Base-by-base conservation (phyloP, 2,329 filamentous ascomycete genomes). In the Coniochaeta sp. region DNA sequence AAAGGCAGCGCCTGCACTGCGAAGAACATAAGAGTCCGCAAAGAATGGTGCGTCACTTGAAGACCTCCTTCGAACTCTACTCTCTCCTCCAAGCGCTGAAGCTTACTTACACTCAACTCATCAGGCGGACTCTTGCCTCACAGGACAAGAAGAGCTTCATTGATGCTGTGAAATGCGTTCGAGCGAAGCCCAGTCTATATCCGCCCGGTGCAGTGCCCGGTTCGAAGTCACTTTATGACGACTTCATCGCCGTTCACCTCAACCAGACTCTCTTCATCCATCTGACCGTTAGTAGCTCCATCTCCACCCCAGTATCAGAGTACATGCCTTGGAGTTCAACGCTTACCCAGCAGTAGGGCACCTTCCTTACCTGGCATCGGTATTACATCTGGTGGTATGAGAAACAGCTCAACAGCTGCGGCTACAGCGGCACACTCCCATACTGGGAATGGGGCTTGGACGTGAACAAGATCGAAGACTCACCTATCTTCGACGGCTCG, bases 401-500 rank as follows among this genome's bases (percentile, higher is more conserved):
- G 60, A 64, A 72, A 57, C 70, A 70, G 47, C 69, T 75, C 31
- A 64, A 69, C 6, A 61, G 69, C 55, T 76, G 73, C 60, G 73
- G 72, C 3, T 76, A 16, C 9, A 33, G n/a, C 50, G 60, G 65
- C 2, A 61, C 59, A 7, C 58, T 63, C 16, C 64, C 64, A 1
- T 76, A 76, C 66, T 75, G 73, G 71, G 70, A 74, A 63, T 79
- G 76, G 77, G 70, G 71, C 2, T 70, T 73, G 8, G 75, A 76
- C 60, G 68, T 72, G 33, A 61, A 64, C 11, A 67, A 69, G 57
- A 67, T 75, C 38, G 68, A 73, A 56, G 73, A 68, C 63, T 78
- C 75, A 6, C 72, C 77, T 2, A 62, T 80, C 31, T 79, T 79
- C 65, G 77, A 81, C 64, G 78, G 79, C 43, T 76, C 73, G 19